phyloP scores from a whole-genome alignment of 257 asterid species.

The Henckelia pumila region DNA sequence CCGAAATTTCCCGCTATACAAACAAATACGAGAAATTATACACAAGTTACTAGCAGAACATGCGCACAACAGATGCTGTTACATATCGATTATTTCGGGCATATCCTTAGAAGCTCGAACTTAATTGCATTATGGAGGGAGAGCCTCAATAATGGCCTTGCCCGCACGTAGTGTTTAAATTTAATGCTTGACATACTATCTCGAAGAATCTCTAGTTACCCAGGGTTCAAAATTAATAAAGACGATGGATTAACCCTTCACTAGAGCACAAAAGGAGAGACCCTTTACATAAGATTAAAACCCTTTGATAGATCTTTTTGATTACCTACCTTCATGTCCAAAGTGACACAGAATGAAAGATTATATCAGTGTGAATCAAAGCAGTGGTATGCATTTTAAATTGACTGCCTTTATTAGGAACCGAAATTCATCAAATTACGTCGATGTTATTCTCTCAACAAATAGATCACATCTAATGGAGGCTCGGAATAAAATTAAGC shows the following conservation, averaged over 20 bases:
- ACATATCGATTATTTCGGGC: no score
- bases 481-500: slow-evolving; percentile 5
- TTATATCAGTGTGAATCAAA: no score
- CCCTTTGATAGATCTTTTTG: neutral
- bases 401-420: no score
- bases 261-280: neutral
- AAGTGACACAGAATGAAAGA: no score
- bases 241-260: neutral
- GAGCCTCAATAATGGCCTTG: no score
- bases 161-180: neutral
- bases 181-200: neutral
- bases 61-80: no score
- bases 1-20: slow-evolving; percentile 36
- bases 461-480: neutral
- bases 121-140: no score
- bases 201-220: neutral
- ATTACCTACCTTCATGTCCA: no score
- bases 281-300: neutral
- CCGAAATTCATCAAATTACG: no score
- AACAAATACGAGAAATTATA: slow-evolving; percentile 7
- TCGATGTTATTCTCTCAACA: neutral
- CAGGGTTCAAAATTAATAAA: no score
- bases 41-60: neutral
- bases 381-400: no score
- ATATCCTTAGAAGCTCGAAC: no score